Conservation (phyloP, 768 basidiomycete species). For the Tricholoma hemisulphureum region DNA sequence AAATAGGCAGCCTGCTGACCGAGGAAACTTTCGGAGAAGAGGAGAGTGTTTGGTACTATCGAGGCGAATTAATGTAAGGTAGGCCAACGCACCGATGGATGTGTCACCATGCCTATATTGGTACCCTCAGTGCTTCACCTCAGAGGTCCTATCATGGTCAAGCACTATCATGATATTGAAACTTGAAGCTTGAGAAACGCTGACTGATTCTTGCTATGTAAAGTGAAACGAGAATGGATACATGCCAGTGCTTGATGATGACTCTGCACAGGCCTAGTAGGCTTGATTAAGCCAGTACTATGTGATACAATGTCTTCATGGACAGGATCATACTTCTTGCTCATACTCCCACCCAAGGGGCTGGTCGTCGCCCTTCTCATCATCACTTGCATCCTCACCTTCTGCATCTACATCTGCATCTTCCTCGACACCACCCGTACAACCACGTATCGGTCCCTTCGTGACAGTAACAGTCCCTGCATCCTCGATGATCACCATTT, state of each 20-base stretch:
- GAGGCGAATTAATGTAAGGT: slow-evolving; percentile 1
- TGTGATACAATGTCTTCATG: too few species aligned
- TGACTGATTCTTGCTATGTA: too few species aligned
- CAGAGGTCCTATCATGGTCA: too few species aligned
- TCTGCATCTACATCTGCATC: slow-evolving; percentile 37
- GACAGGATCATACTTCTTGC: slow-evolving; percentile 55
- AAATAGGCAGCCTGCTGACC: slow-evolving; percentile 57
- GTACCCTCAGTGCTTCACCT: neutral
- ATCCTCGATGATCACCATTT: slow-evolving; percentile 44
- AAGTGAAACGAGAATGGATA: too few species aligned
- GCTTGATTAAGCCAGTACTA: too few species aligned
- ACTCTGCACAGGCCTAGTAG: too few species aligned
- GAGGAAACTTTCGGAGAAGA: slow-evolving; percentile 60
- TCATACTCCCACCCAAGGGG: slow-evolving; percentile 62
- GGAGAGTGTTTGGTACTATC: slow-evolving; percentile 46
- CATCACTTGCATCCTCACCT: slow-evolving; percentile 41
- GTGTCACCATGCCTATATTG: slow-evolving; percentile 17
- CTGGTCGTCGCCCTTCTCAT: slow-evolving; percentile 53
- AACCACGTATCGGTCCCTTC: slow-evolving; percentile 15
- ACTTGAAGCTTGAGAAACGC: too few species aligned
- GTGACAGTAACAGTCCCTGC: slow-evolving; percentile 33
- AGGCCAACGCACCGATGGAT: slow-evolving; percentile 22
- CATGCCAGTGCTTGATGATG: too few species aligned
- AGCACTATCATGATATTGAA: too few species aligned
- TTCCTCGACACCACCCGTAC: slow-evolving; percentile 17